Evolutionary conservation across 1,284 basidiomycete genomes (phyloP).

Genomic region (Stygiomarasmius scandens): DNA sequence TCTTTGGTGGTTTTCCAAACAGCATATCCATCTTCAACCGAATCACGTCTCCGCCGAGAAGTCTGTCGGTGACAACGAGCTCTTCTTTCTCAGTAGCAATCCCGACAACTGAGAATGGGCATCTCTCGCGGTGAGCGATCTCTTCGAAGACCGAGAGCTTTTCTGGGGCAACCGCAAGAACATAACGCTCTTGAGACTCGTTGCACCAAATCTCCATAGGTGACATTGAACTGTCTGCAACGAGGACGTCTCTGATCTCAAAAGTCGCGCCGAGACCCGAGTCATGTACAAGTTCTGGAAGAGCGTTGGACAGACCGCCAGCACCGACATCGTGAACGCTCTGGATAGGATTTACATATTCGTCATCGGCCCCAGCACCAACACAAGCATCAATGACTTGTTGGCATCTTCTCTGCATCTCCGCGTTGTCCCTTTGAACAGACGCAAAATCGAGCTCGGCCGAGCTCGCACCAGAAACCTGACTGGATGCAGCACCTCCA

Average conservation of each 20-base stretch:
- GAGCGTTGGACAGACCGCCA: slow-evolving; percentile 94
- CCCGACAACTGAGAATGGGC: slow-evolving; percentile 92
- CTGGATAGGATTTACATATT: slow-evolving; percentile 78
- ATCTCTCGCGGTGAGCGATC: slow-evolving; percentile 88
- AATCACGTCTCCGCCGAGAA: slow-evolving; percentile 82
- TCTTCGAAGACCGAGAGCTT: slow-evolving; percentile 65
- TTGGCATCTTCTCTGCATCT: slow-evolving; percentile 97
- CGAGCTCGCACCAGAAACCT: slow-evolving; percentile 84
- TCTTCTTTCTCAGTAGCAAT: slow-evolving; percentile 81
- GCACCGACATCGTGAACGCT: slow-evolving; percentile 99
- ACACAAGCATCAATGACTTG: slow-evolving; percentile 96
- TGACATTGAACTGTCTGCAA: slow-evolving; percentile 93
- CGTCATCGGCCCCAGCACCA: slow-evolving; percentile 45
- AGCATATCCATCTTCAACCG: slow-evolving; percentile 92
- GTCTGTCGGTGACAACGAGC: slow-evolving; percentile 88
- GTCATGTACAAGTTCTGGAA: slow-evolving; percentile 97
- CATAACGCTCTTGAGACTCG: slow-evolving; percentile 98
- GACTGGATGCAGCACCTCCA: slow-evolving; percentile 94
- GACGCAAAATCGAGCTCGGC: slow-evolving; percentile 96
- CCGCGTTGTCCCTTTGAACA: slow-evolving; percentile 97
- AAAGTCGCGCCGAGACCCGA: slow-evolving; percentile 89
- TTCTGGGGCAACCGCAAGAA: slow-evolving; percentile 80
- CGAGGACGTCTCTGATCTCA: slow-evolving; percentile 91
- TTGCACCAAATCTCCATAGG: slow-evolving; percentile 99
- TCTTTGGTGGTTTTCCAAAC: slow-evolving; percentile 96